Evolutionary conservation across 805 yeast genomes (phyloP), one percentile per base, ranked within the genome.

Genomic region (Sungouiozyma ichnusensis): DNA sequence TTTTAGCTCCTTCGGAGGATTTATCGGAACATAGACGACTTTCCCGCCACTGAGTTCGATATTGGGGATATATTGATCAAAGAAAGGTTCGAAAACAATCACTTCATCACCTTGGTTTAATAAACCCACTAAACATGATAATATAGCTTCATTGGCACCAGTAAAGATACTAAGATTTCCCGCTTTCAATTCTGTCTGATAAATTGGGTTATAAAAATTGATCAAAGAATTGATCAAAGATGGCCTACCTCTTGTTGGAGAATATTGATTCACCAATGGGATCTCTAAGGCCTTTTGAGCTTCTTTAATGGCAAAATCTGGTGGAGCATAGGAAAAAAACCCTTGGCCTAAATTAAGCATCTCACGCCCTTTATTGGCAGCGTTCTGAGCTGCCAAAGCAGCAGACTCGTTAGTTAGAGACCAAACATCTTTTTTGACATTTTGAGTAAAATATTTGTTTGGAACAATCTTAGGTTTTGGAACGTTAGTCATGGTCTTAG

Each of bases 131-230:
- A 88, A 79, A 3, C 82, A 77, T 2, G 95, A 66, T 41, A 85
- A 71, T 71, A 92, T 84, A 32, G 97, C 97, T 65, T 92, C 97
- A 56, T 92, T 92, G 36, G 98, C 98, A 43, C 98, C 98, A 1
- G 97, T 87, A 36, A 96, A 85, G 33, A 90, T 81, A 43, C 81
- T 76, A 35, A 92, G 70, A 41, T 62, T 61, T 36, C 52, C 62
- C 5, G 56, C 43, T 32, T 48, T 45, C 44, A 62, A 41, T 56
- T 86, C 83, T 16, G 75, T 69, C 19, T 72, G 69, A 50, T 79
- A 82, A 36, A 72, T 71, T 36, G 82, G 78, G 17, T 85, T 68
- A 65, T 90, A 92, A 19, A 84, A 74, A 24, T 73, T 71, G 18
- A 86, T 73, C 36, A 92, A 60, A 8, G 90, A 81, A 33, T 77